Conservation (phyloP, 2,329 filamentous ascomycete species). For the Myriangium duriaei region DNA sequence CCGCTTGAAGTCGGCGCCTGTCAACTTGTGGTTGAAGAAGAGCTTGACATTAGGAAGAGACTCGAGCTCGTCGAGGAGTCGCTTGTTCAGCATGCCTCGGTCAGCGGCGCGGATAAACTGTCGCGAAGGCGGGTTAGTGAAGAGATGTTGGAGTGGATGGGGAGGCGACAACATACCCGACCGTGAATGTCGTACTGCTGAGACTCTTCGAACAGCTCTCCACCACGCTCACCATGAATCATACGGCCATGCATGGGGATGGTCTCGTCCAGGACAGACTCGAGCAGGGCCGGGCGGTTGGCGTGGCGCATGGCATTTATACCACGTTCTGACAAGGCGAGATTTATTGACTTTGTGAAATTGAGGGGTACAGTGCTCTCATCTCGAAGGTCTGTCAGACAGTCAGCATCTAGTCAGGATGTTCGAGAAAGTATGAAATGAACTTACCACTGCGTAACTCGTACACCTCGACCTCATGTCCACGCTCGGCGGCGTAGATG, state of each 20-base stretch:
- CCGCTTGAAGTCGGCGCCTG: constrained; percentile 69
- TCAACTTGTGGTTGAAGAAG: constrained; percentile 87
- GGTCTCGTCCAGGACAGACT: constrained; percentile 61
- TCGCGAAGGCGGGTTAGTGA: constrained; percentile 1
- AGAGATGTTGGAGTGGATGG: background rate
- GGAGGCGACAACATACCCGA: constrained; percentile 43
- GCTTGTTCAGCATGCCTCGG: constrained; percentile 68
- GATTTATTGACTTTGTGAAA: constrained; percentile 97
- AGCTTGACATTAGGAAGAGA: constrained; percentile 78
- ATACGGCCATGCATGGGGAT: constrained; percentile 94
- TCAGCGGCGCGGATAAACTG: constrained; percentile 80
- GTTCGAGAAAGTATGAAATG: constrained; percentile 7
- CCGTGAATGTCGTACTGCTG: constrained; percentile 87
- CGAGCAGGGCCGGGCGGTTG: constrained; percentile 53
- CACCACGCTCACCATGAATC: constrained; percentile 67
- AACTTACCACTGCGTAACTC: constrained; percentile 76
- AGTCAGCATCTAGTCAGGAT: constrained; percentile 9
- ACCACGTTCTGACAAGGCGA: constrained; percentile 85
- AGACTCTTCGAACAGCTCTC: constrained; percentile 59
- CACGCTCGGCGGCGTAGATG: constrained; percentile 79
- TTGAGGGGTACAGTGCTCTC: constrained; percentile 74
- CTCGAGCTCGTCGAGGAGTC: constrained; percentile 72
- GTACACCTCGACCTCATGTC: constrained; percentile 85
- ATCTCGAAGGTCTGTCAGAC: constrained; percentile 63
- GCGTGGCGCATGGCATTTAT: constrained; percentile 74